Percentiles rank a stretch among this genome's conserved stretches.
phyloP scores from a whole-genome alignment of 192 early-diverging fungal genomes.

The Dissophora ornata region DNA sequence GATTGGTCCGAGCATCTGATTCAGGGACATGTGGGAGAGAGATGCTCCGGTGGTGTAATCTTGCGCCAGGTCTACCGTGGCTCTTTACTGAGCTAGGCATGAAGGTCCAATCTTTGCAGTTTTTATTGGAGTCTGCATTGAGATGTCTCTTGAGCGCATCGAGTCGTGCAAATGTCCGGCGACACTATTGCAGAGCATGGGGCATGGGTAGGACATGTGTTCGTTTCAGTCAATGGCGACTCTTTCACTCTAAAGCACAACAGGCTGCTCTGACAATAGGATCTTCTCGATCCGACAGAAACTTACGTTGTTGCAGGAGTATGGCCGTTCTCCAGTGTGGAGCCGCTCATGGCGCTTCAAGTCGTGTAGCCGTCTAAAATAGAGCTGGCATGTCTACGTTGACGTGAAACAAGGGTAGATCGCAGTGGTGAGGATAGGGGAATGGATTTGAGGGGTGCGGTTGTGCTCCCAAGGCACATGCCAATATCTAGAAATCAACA shows the following conservation, averaged over 20 bases:
- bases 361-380: conserved; percentile 65
- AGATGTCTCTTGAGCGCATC: conserved; percentile 68
- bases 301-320: conserved; percentile 57
- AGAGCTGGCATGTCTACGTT: conserved; percentile 54
- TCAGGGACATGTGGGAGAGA: conserved; percentile 29
- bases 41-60: conserved; percentile 16
- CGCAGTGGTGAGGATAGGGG: neutral
- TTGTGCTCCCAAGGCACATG: too few species aligned
- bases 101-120: conserved; percentile 49
- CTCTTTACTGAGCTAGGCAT: conserved; percentile 19
- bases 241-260: too few species aligned
- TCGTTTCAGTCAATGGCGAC: too few species aligned
- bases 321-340: conserved; percentile 68
- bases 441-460: neutral
- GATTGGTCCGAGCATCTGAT: neutral
- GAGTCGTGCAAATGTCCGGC: conserved; percentile 63
- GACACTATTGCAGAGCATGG: too few species aligned
- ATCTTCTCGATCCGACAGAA: too few species aligned
- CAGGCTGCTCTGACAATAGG: too few species aligned
- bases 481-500: too few species aligned
- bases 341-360: conserved; percentile 64
- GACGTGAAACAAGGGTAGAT: neutral
- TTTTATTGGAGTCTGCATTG: conserved; percentile 58
- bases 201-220: neutral
- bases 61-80: neutral